Base-by-base conservation (phyloP, 2,329 filamentous ascomycete genomes). In the Salinomyces thailandicus region DNA sequence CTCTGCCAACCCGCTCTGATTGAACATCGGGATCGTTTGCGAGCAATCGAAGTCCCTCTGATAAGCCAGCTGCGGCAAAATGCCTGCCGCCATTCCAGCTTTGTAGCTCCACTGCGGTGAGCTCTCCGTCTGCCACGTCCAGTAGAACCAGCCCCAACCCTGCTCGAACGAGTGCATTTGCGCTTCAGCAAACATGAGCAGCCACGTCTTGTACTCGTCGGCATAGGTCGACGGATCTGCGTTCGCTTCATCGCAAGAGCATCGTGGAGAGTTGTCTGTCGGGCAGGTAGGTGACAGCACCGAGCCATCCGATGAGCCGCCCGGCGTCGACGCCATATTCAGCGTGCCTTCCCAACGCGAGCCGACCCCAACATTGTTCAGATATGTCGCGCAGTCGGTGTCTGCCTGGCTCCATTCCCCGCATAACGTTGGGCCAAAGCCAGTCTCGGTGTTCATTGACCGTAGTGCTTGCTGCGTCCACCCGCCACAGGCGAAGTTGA, bases 351-450 rank as follows among this genome's bases (percentile, higher is more conserved):
- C 81, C 91, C 91, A 98, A 36, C 91, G 80, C 33, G 79, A 87
- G 31, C 91, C 91, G 54, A 79, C 77, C 50, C 80, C 80, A 24
- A 95, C 85, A 61, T 94, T 89, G 61, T 93, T 96, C 51, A 98
- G 74, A 61, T 84, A 77, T 41, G 72, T 61, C 0, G 86, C 79
- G 64, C 91, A 98, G 66, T 98, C 91, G 1, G 91, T 95, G 62
- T 98, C 91, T 26, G 91, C 89, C 66, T 96, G 89, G 0, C 82
- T 89, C 86, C 87, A 98, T 68, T 98, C 91, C 47, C 89, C 91
- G 59, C 93, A 87, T 48, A 96, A 76, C 13, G 86, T 96, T 1
- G 89, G 87, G 0, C 91, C 91, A 64, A 89, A 98, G 7, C 89
- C 89, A 0, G 78, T 84, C 4, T 67, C 61, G 4, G 71, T 80